A percentile compares a stretch with the other conserved stretches of the same genome.
Evolutionary conservation across 2,329 filamentous ascomycete species (phyloP).

Genomic region (Arthrocladium fulminans): DNA sequence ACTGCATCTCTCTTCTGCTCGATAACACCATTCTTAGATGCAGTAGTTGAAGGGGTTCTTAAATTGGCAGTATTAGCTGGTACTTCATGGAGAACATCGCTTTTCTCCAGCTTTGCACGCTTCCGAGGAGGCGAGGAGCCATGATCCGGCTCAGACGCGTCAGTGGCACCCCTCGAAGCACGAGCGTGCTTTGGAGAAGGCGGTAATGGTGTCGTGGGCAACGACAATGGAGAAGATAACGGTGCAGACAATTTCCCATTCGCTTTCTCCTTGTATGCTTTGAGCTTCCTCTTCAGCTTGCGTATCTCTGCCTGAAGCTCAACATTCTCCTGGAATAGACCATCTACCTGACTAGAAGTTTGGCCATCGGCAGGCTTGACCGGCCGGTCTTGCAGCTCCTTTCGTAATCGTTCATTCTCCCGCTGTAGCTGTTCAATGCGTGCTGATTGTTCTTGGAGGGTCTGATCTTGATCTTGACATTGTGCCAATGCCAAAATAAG

Average conservation of each 20-base stretch:
- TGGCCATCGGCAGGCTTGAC: no score
- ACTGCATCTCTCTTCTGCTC: conserved; percentile 26
- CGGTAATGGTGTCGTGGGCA: background rate
- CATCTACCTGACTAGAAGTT: conserved; percentile 12
- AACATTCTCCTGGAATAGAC: conserved; percentile 18
- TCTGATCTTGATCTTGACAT: conserved; percentile 25
- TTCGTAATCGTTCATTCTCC: conserved; percentile 31
- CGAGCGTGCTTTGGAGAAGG: background rate
- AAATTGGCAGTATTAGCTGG: background rate
- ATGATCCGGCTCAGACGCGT: background rate
- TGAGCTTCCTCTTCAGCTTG: conserved; percentile 15
- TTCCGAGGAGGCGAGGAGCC: conserved; percentile 3
- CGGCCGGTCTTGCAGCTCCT: conserved; percentile 2
- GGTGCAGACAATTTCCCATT: background rate
- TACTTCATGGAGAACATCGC: background rate
- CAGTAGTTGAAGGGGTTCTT: background rate
- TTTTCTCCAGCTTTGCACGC: background rate
- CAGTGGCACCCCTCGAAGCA: background rate
- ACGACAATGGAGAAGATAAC: conserved; percentile 13
- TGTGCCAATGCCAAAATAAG: conserved; percentile 19
- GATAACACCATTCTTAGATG: background rate
- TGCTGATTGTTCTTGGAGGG: conserved; percentile 10
- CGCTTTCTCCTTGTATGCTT: conserved; percentile 8
- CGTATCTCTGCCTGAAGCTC: conserved; percentile 22
- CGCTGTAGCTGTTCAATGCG: conserved; percentile 13